phyloP scores from a whole-genome alignment of 768 basidiomycete genomes.

The Dentipellis fragilis region DNA sequence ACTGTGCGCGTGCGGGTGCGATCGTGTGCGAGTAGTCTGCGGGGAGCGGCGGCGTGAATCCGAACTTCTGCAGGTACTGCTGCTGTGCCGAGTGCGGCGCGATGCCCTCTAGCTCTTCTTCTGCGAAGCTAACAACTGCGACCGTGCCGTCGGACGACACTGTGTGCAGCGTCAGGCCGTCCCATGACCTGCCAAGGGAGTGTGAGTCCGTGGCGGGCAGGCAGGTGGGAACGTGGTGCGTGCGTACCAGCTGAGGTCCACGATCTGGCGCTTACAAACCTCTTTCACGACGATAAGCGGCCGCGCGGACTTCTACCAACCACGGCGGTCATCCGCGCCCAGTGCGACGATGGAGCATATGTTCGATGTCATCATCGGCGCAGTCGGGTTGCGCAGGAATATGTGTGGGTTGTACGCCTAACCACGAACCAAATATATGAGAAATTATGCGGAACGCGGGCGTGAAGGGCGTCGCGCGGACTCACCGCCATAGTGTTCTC shows the following conservation, averaged over 20 bases:
- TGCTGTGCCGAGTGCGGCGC: conserved; percentile 64
- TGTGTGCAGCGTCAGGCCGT: conserved; percentile 86
- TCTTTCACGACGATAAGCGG: conserved; percentile 91
- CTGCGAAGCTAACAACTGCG: conserved; percentile 76
- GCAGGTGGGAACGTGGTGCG: too few species aligned
- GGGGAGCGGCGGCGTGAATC: conserved; percentile 57
- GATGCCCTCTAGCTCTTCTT: conserved; percentile 69
- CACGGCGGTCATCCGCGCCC: conserved; percentile 86
- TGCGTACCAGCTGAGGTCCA: conserved; percentile 91
- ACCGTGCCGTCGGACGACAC: conserved; percentile 95
- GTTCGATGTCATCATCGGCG: conserved; percentile 66
- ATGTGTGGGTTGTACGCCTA: conserved; percentile 92
- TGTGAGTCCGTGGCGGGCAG: too few species aligned
- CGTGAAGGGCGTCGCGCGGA: conserved; percentile 80
- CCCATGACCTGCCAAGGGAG: conserved; percentile 62
- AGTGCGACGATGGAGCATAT: conserved; percentile 90
- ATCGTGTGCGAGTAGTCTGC: conserved; percentile 55
- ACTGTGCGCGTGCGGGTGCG: conserved; percentile 8
- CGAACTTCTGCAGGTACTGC: conserved; percentile 75
- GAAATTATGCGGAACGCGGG: conserved; percentile 23
- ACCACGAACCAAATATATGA: conserved; percentile 1
- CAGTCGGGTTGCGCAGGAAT: conserved; percentile 67
- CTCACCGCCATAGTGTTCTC: conserved; percentile 96
- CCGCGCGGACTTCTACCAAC: conserved; percentile 72
- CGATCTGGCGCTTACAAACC: conserved; percentile 87